Base-by-base conservation (phyloP, 257 asterid species). In the Primulina huaijiensis region DNA sequence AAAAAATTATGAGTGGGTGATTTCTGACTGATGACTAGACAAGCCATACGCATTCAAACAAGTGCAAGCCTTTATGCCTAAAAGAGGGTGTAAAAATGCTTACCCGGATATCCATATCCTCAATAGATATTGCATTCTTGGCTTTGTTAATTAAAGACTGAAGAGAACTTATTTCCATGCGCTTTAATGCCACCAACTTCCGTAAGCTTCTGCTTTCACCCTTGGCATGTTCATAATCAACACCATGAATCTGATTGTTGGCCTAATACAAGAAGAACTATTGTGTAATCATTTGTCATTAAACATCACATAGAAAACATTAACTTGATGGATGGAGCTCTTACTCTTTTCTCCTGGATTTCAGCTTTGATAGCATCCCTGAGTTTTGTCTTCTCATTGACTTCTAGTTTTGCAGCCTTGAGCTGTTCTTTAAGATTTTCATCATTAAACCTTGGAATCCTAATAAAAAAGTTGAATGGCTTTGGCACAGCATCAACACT, bases 101-200 rank as follows among this genome's bases (percentile, higher is more conserved):
- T 75, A 90, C 99, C 92, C 88, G 84, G 70, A 70, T 82, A 85
- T 91, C 90, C 70, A 94, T 89, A 69, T 90, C 97, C 67, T 80
- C 88, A 37, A 93, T 76, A 64, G 97, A 87, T 71, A 85, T 71
- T 74, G 99, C 99, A 85, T 94, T 94, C 91, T 89, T 94, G 64
- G 91, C 97, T 81, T 85, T 89, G 82, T 85, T 88, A 70, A 94
- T 80, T 82, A 86, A 75, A 62, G 81, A 68, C 75, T 85, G 97
- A 21, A 94, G 92, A 66, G 95, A 76, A 61, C 87, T 92, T 71
- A 89, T 94, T 77, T 94, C 97, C 40, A 80, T 79, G 66, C 97
- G 99, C 78, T 89, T 90, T 71, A 83, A 72, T 78, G 84, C 86
- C 61, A 94, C 87, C 77, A 82, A 78, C 81, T 78, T 86, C 56